Percentiles rank a stretch among this genome's conserved stretches.
These are phyloP conservation scores for Hypomyces perniciosus DNA, from an alignment of 2,329 filamentous ascomycete species.

Conservation along the genomic window DNA sequence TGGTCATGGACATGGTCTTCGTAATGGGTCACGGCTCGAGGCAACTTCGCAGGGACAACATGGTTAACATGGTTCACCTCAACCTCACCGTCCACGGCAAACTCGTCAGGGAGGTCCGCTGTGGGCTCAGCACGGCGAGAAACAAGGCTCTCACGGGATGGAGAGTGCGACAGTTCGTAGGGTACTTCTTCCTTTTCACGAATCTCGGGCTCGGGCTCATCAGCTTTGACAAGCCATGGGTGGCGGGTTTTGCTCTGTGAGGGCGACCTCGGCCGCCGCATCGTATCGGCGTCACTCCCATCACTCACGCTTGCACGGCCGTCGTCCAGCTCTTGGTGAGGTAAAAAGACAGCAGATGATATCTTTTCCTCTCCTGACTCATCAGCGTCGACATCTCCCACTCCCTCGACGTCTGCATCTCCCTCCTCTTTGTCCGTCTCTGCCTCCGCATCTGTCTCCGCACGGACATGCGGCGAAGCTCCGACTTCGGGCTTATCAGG, in stretches of 20 bases:
- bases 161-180: conserved; percentile 20
- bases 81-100: conserved; percentile 37
- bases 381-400: conserved; percentile 38
- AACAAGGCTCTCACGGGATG: conserved; percentile 25
- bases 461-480: conserved; percentile 34
- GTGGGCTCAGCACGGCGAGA: conserved; percentile 27
- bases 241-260: conserved; percentile 32
- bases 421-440: neutral
- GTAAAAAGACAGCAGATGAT: conserved; percentile 77
- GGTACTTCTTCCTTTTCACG: conserved; percentile 20
- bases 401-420: conserved; percentile 13
- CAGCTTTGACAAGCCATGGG: conserved; percentile 54
- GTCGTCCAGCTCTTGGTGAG: conserved; percentile 56
- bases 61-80: conserved; percentile 31
- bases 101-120: conserved; percentile 31
- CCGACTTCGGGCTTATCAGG: conserved; percentile 33
- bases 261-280: conserved; percentile 40
- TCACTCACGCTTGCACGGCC: conserved; percentile 25
- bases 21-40: conserved; percentile 35
- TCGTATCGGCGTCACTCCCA: conserved; percentile 36
- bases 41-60: conserved; percentile 24
- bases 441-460: neutral
- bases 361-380: conserved; percentile 78
- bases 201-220: conserved; percentile 38
- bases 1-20: conserved; percentile 48